Conservation (phyloP, 2,329 filamentous ascomycete species). For the Colletotrichum spaethianum region DNA sequence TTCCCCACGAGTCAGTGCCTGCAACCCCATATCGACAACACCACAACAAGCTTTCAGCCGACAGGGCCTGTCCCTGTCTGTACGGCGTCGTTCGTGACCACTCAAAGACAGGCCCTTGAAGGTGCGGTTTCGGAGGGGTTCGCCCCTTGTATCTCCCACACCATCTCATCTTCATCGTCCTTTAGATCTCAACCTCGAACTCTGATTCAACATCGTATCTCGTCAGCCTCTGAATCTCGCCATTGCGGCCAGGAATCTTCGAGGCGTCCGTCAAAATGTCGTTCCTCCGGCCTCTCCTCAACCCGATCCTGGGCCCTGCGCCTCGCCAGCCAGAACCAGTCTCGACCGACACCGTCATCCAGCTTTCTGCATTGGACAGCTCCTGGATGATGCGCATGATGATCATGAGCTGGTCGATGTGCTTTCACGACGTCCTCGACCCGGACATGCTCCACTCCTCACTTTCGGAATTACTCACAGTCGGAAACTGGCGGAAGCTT, state of each 20-base stretch:
- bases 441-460: constrained; percentile 52
- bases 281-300: constrained; percentile 22
- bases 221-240: background rate
- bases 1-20: constrained; percentile 14
- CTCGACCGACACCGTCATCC: constrained; percentile 36
- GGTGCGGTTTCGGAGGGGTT: background rate
- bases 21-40: constrained; percentile 5
- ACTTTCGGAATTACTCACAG: constrained; percentile 55
- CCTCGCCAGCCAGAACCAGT: constrained; percentile 12
- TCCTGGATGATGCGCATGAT: constrained; percentile 51
- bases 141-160: background rate
- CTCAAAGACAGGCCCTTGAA: background rate
- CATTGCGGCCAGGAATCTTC: too few relatives aligned
- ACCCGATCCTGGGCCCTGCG: constrained; percentile 26
- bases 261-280: background rate
- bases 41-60: background rate
- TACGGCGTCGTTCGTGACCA: background rate
- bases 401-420: constrained; percentile 52
- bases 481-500: constrained; percentile 61
- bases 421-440: constrained; percentile 63
- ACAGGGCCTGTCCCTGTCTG: constrained; percentile 21
- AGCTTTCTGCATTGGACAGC: constrained; percentile 49
- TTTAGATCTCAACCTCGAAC: too few relatives aligned
- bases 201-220: background rate
- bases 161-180: background rate